phyloP scores from a whole-genome alignment of 345 rosid species.

The Populus alba region DNA sequence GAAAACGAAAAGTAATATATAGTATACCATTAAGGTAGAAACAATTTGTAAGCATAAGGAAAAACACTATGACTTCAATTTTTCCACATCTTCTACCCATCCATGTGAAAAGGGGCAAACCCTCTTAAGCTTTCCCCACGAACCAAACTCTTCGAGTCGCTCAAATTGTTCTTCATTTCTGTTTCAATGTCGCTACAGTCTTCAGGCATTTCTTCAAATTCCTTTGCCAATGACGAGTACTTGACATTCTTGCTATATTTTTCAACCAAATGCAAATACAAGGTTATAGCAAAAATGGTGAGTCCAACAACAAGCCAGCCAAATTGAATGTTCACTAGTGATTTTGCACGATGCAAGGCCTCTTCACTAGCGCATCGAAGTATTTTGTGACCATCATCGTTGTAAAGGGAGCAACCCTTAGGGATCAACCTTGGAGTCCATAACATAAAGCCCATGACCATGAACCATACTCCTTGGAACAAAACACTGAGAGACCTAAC shows the following conservation, averaged over 20 bases:
- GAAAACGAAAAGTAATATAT: no score
- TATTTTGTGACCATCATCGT: conserved; percentile 59
- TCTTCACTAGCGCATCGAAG: conserved; percentile 49
- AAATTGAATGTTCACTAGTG: conserved; percentile 63
- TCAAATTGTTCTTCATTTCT: neutral
- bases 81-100: neutral
- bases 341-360: conserved; percentile 58
- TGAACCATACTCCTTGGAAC: conserved; percentile 76
- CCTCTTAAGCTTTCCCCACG: neutral
- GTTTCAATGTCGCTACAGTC: neutral
- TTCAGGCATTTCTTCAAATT: neutral
- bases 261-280: neutral
- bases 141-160: neutral
- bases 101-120: neutral
- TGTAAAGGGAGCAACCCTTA: conserved; percentile 55
- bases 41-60: neutral
- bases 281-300: neutral
- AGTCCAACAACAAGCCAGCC: conserved; percentile 29
- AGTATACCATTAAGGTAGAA: no score
- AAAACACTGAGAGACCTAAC: conserved; percentile 53
- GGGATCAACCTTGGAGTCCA: conserved; percentile 67
- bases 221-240: neutral
- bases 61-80: neutral
- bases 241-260: neutral
- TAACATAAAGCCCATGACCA: conserved; percentile 61